Evolutionary conservation across 768 basidiomycete species (phyloP), one percentile per base, ranked within the genome.

Genomic region (Termitomyces sp.): DNA sequence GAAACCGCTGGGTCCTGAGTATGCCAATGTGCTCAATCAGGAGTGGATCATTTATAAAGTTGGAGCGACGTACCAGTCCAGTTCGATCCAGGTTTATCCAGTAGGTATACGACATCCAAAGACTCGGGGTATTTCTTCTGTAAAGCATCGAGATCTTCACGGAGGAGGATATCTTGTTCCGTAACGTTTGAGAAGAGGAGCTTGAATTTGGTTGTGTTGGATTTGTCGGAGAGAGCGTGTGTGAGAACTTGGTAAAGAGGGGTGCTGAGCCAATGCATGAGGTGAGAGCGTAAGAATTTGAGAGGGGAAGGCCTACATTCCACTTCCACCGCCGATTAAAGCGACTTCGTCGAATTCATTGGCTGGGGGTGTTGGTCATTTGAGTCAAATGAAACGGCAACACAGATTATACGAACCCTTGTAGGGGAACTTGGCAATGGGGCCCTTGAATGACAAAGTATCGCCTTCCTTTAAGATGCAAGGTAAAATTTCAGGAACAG

Each of bases 161-260:
- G 84, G 57, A 96, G 81, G 50, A 95, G 84, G 58, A 99, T 97
- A 67, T 99, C 97, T 50, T 81, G 77, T 67, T 94, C 91, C 13
- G 92, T 83, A 36, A 94, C 80, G 69, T 98, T 98, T 36, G 91
- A 86, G 72, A 90, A 98, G 63, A 99, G 74, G 52, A 98, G 78
- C 44, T 87, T 96, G 77, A 92, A 97, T 64, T 94, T 94, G 57
- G 97, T 98, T 76, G 86, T 92, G 83, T 98, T 97, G 39, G 71
- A 62, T 31, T 82, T 78, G 64, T 91, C 86, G 1, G 84, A 62
- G 41, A 83, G 81, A 9, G 91, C 88, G 67, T 94, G 84, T 41
- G 76, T 76, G 42, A 95, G 66, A 63, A 97, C 73, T 70, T 93
- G 91, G 74, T 89, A 93, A 43, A 94, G 79, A 2, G 91, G 91